Evolutionary conservation across 768 basidiomycete genomes (phyloP), one percentile per base, ranked within the genome.

Genomic region (Boletus subparvulus): DNA sequence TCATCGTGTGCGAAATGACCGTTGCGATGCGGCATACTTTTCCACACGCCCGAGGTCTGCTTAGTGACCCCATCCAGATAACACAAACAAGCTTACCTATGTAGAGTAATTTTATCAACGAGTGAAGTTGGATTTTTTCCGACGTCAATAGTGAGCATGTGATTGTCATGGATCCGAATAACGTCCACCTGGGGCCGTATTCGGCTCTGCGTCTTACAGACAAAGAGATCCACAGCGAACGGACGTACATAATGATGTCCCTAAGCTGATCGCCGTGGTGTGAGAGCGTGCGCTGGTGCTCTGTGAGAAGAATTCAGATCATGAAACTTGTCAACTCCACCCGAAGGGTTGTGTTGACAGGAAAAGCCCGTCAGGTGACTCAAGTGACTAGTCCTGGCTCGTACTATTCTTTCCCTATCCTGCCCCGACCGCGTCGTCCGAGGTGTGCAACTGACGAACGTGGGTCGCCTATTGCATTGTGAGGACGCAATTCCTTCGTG

Each of bases 181-280:
- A 30, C 30, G 9, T 48, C 21, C 46, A 21, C 35, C 21, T 10
- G 28, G 28, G 8, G 24, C 39, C n/a, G 26, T 24, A 37, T 37
- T 6, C 28, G 33, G 42, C 17, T 45, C 54, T 41, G 30, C 46
- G 30, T 40, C 40, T 40, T 30, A 13, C 41, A 36, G 33, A 33
- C 46, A n/a, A 40, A 17, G 35, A 21, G 28, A 36, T 41, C 49
- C 9, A 14, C 24, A 30, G 28, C 42, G n/a, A 55, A 41, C 19
- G 14, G 19, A 43, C 35, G 49, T 61, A 61, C 61, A 61, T 61
- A 62, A 63, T 37, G n/a, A 36, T 12, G 39, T 19, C 43, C 40
- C 33, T 39, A 33, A 43, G 8, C 30, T 56, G 64, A 52, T 69
- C 65, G 53, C 66, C 65, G 66, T 49, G n/a, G 69, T 68, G 67